Evolutionary conservation across 768 basidiomycete genomes (phyloP).

Genomic region (Russula dissimulans): DNA sequence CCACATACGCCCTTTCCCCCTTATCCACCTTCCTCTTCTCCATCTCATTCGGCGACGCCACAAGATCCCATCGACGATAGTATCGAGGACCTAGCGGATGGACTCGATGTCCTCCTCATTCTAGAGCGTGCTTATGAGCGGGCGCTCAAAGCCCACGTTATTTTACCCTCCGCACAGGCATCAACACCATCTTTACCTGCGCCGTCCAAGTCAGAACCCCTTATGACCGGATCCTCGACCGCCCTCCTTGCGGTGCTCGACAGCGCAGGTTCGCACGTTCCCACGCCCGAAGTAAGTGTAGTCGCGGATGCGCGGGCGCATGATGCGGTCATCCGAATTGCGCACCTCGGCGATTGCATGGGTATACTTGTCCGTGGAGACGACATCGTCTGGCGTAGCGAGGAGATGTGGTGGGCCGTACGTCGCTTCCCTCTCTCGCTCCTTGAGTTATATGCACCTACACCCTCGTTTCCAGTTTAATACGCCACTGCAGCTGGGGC

Average conservation of each 20-base stretch:
- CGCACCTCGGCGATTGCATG: slow-evolving; percentile 84
- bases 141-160: slow-evolving; percentile 53
- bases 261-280: slow-evolving; percentile 13
- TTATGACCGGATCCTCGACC: slow-evolving; percentile 56
- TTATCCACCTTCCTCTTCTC: neutral
- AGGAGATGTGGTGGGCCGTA: slow-evolving; percentile 90
- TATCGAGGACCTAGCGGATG: slow-evolving; percentile 60
- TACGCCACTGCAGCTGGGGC: slow-evolving; percentile 57
- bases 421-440: slow-evolving; percentile 23
- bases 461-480: slow-evolving; percentile 36
- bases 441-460: neutral
- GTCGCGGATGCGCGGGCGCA: slow-evolving; percentile 27
- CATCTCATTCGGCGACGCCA: slow-evolving; percentile 21
- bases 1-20: neutral
- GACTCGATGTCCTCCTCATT: slow-evolving; percentile 57
- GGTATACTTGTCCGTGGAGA: slow-evolving; percentile 76
- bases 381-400: slow-evolving; percentile 72
- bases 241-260: slow-evolving; percentile 59
- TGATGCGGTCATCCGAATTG: slow-evolving; percentile 66
- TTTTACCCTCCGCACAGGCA: slow-evolving; percentile 20
- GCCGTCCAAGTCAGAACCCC: slow-evolving; percentile 25
- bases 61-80: slow-evolving; percentile 37
- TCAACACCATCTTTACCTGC: slow-evolving; percentile 13
- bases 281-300: slow-evolving; percentile 31
- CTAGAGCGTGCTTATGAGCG: slow-evolving; percentile 62